phyloP scores from a whole-genome alignment of 208 protist genomes.

The Borovskyia barvae region DNA sequence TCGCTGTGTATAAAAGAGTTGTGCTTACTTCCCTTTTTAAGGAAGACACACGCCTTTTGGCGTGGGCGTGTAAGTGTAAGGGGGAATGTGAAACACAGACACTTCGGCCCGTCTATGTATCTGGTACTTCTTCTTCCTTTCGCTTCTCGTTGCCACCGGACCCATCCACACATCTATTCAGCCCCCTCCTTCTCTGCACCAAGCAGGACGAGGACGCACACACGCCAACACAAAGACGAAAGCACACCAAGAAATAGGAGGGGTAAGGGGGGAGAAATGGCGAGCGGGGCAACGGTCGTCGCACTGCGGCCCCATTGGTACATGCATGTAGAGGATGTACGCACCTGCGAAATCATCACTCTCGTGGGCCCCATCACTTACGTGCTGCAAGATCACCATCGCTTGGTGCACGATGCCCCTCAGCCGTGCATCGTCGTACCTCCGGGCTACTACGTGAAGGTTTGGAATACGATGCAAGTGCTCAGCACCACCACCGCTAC shows the following conservation, averaged over 20 bases:
- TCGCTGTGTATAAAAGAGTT: no score
- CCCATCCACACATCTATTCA: no score
- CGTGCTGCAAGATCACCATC: constrained; percentile 75
- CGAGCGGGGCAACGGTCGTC: constrained; percentile 33
- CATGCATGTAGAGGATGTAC: constrained; percentile 82
- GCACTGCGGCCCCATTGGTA: constrained; percentile 72
- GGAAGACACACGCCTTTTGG: no score
- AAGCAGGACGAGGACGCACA: no score
- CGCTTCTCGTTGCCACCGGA: no score
- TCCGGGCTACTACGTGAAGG: constrained; percentile 85
- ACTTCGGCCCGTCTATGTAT: no score
- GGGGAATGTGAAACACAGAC: no score
- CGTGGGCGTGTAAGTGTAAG: no score
- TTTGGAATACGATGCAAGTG: constrained; percentile 59
- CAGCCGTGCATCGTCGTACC: constrained; percentile 70
- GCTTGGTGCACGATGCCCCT: constrained; percentile 27
- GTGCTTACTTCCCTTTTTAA: no score
- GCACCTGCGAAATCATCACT: constrained; percentile 79
- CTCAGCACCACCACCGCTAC: neutral
- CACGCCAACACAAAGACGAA: constrained; percentile 1
- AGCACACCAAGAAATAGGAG: constrained; percentile 7
- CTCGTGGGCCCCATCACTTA: constrained; percentile 86
- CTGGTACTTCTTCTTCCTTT: no score
- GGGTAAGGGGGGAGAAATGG: no score
- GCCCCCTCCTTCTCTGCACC: no score